Evolutionary conservation across 192 early-diverging fungal species (phyloP), one percentile per base, ranked within the genome.

Genomic region (Coemansia sp.): DNA sequence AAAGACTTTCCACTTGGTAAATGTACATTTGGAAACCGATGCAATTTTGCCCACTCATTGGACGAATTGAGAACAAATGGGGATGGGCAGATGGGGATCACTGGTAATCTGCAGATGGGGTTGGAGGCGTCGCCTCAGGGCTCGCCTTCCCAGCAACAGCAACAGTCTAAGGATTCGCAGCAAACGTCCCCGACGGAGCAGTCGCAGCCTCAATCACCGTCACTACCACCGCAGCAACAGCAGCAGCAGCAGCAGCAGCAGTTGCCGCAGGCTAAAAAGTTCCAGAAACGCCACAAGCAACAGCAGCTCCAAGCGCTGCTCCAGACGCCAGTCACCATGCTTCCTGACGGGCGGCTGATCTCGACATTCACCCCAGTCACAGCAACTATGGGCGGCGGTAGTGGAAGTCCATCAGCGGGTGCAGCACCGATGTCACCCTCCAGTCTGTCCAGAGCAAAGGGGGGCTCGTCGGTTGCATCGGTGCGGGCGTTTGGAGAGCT

Each of bases 21-120:
- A 26, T 99, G 97, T 75, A 91, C 91, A 5, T 99, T 97, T 74
- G 94, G 95, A 22, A 90, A 89, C 67, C 93, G 97, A 41, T 99
- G 97, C 80, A 95, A 94, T 63, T 99, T 99, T 76, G 90, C 95
- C 52, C 95, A 97, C 49, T 72, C 76, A 48, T 36, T 63, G 3
- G 82, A 86, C 47, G 85, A 88, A 62, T 74, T 86, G 42, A 71
- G 87, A 6, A n/a, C 16, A 16, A 3, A 59, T 16, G 18, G n/a
- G 1, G 57, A 59, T 13, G 57, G 37, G 1, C 57, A 59, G n/a
- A 5, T 41, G 7, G 57, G 57, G 39, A 59, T 41, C 39, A 41
- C 57, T 40, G 57, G 36, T 37, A 41, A 41, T 37, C n/a, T n/a
- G 39, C 57, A 59, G 37, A 8, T 22, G n/a, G 57, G 37, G 39